Evolutionary conservation across 2,329 filamentous ascomycete genomes (phyloP).

Genomic region (Diaporthe helianthi): DNA sequence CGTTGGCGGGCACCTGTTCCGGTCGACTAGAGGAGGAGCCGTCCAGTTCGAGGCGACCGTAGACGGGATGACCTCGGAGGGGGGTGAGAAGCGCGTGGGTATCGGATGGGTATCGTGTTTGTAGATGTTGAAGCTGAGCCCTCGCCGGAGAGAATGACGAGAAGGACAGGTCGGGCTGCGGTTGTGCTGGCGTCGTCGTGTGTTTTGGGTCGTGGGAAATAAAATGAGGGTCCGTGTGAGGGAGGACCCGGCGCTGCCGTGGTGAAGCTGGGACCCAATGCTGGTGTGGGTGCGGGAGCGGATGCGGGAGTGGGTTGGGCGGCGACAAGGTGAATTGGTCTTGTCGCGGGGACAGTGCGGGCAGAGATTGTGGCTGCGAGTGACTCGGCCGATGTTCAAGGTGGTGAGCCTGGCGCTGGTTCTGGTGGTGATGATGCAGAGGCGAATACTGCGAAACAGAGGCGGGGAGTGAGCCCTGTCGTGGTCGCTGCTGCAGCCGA

Average conservation of each 20-base stretch:
- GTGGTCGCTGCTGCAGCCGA: conserved; percentile 9
- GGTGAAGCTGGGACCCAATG: conserved; percentile 25
- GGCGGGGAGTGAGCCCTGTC: conserved; percentile 29
- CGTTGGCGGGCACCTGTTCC: conserved; percentile 26
- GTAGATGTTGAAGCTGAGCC: background rate
- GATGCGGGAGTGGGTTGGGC: conserved; percentile 11
- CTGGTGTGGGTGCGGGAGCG: conserved; percentile 15
- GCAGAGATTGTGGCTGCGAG: conserved; percentile 20
- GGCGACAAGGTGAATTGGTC: conserved; percentile 17
- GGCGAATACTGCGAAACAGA: conserved; percentile 30
- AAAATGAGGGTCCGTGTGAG: conserved; percentile 35
- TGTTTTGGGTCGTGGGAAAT: conserved; percentile 33
- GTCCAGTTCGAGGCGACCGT: conserved; percentile 9
- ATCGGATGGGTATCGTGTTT: conserved; percentile 1
- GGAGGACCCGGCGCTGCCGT: conserved; percentile 34
- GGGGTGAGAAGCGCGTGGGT: background rate
- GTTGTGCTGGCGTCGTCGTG: conserved; percentile 16
- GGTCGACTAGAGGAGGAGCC: background rate
- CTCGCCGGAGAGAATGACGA: conserved; percentile 27
- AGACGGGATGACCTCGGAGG: conserved; percentile 1
- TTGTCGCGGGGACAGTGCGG: conserved; percentile 23
- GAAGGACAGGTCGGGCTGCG: conserved; percentile 11
- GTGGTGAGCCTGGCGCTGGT: background rate
- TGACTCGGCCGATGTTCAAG: conserved; percentile 25
- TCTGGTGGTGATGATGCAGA: conserved; percentile 13